Conservation (phyloP, 106 monocot species). For the Posidonia australis region DNA sequence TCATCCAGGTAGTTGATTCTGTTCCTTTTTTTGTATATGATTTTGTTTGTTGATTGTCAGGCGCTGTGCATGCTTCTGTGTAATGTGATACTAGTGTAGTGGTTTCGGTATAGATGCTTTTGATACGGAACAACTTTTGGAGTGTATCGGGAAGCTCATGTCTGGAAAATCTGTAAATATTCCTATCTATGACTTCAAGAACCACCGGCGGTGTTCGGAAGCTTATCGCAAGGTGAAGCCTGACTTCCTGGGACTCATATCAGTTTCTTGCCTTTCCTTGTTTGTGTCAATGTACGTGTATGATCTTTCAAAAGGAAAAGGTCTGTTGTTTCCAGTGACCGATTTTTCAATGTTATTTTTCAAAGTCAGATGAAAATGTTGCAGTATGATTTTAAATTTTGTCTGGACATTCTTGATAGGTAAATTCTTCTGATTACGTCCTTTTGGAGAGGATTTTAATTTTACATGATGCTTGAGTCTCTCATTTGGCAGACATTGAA, state of each 20-base stretch:
- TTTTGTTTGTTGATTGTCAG: background rate
- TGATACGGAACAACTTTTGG: constrained; percentile 87
- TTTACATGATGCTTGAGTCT: constrained; percentile 73
- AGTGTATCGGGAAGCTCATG: constrained; percentile 70
- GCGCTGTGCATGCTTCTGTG: background rate
- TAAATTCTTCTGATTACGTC: constrained; percentile 90
- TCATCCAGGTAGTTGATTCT: constrained; percentile 52
- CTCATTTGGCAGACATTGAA: constrained; percentile 84
- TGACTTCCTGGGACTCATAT: background rate
- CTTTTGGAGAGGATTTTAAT: constrained; percentile 92
- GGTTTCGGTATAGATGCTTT: constrained; percentile 65
- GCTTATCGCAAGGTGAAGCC: constrained; percentile 64
- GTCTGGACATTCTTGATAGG: constrained; percentile 22
- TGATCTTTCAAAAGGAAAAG: too few species aligned
- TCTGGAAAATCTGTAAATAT: constrained; percentile 75
- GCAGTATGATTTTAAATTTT: background rate
- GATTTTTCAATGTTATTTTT: background rate
- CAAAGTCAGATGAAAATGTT: background rate
- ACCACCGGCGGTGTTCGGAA: constrained; percentile 68
- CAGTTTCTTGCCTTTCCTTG: too few species aligned
- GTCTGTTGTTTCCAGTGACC: background rate
- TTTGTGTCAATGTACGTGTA: too few species aligned
- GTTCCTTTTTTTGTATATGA: background rate
- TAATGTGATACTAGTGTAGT: background rate
- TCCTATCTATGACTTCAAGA: constrained; percentile 96